phyloP scores from a whole-genome alignment of 345 rosid genomes.

The Clarkia xantiana region DNA sequence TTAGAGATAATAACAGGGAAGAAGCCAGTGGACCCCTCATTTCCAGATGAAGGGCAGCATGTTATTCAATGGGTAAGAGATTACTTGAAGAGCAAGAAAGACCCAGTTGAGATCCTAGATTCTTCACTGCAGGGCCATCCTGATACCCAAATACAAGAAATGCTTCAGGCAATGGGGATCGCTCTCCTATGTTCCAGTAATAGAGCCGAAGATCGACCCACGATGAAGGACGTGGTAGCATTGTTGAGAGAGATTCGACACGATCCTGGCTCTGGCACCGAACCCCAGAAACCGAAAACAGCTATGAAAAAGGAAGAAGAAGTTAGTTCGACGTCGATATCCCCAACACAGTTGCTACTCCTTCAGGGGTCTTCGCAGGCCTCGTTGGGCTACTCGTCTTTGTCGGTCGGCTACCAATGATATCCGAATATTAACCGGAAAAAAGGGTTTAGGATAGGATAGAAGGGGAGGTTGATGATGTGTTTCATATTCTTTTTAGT shows the following conservation, averaged over 20 bases:
- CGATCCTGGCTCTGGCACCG: slow-evolving; percentile 16
- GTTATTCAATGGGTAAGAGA: slow-evolving; percentile 75
- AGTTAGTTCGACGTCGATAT: slow-evolving; percentile 20
- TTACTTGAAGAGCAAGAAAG: slow-evolving; percentile 48
- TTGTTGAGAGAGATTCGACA: slow-evolving; percentile 53
- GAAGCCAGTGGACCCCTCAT: slow-evolving; percentile 59
- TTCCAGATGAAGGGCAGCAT: slow-evolving; percentile 44
- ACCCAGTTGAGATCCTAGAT: slow-evolving; percentile 56
- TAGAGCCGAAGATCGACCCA: slow-evolving; percentile 66
- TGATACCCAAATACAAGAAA: slow-evolving; percentile 58
- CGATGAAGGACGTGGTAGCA: slow-evolving; percentile 83
- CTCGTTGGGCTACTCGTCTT: slow-evolving; percentile 36
- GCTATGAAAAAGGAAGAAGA: slow-evolving; percentile 10
- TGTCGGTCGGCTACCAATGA: slow-evolving; percentile 21
- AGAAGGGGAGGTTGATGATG: no score
- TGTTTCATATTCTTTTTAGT: no score
- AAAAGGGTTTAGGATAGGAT: no score
- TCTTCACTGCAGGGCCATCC: slow-evolving; percentile 52
- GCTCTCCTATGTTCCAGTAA: slow-evolving; percentile 66
- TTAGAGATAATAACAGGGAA: slow-evolving; percentile 75
- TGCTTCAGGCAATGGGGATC: slow-evolving; percentile 76
- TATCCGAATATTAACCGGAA: no score
- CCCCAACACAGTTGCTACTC: slow-evolving; percentile 31
- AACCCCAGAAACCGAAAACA: slow-evolving; percentile 23
- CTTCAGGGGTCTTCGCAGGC: slow-evolving; percentile 27